Percentiles rank a stretch among this genome's conserved stretches.
These are phyloP conservation scores for Lumnitzera littorea DNA, from an alignment of 345 rosid genomes.

Conservation along the genomic window DNA sequence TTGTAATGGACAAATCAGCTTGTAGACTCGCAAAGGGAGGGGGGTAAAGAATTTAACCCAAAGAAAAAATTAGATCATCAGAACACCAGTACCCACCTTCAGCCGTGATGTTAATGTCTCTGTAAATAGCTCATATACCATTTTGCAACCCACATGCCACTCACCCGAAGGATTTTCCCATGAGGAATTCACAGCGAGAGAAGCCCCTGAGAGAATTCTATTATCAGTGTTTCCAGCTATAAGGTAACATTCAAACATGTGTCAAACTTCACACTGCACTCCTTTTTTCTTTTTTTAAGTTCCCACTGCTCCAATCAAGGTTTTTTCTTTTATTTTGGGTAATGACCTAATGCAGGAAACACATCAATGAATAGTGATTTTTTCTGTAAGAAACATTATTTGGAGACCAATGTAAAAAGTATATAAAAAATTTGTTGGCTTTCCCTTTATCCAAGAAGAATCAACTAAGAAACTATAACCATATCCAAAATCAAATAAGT, in stretches of 20 bases:
- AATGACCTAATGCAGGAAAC: no score
- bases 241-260: no score
- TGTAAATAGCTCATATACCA: conserved; percentile 76
- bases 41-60: background rate
- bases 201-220: conserved; percentile 32
- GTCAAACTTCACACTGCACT: background rate
- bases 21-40: background rate
- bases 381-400: no score
- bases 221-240: no score
- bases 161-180: conserved; percentile 94
- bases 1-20: conserved; percentile 2
- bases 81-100: conserved; percentile 40
- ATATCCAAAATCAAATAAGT: no score
- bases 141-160: conserved; percentile 90
- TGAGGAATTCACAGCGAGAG: conserved; percentile 64
- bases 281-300: no score
- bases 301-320: no score
- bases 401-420: background rate
- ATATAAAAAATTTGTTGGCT: no score
- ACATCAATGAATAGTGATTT: no score
- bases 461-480: no score
- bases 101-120: conserved; percentile 60
- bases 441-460: no score
- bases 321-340: no score
- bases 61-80: conserved; percentile 5